Evolutionary conservation across 2,329 filamentous ascomycete genomes (phyloP).

Genomic region (Botrytis pseudocinerea): DNA sequence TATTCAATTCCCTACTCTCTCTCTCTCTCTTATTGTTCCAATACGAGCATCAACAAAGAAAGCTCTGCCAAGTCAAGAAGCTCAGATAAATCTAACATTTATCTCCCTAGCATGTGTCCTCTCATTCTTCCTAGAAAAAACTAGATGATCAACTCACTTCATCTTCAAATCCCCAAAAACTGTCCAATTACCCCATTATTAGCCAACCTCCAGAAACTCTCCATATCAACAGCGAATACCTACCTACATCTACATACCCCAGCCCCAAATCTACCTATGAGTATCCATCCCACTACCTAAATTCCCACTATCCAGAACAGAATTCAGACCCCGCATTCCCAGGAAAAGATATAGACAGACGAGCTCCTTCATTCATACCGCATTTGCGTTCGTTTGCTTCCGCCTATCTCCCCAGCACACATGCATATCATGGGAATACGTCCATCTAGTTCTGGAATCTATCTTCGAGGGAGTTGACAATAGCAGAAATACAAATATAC

Average conservation of each 20-base stretch:
- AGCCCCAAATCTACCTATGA: neutral
- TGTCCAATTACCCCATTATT: neutral
- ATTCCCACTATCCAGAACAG: neutral
- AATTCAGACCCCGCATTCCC: neutral
- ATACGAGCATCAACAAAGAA: too few species aligned
- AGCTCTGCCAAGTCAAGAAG: too few species aligned
- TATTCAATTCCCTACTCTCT: too few species aligned
- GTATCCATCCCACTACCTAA: neutral
- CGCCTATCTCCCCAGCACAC: too few species aligned
- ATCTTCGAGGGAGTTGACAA: neutral
- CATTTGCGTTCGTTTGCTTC: neutral
- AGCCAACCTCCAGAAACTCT: neutral
- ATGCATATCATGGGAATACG: too few species aligned
- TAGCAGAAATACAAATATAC: neutral
- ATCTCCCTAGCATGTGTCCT: too few species aligned
- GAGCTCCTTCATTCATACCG: neutral
- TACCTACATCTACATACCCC: neutral
- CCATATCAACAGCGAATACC: neutral
- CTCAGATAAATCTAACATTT: too few species aligned
- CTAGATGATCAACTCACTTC: too few species aligned
- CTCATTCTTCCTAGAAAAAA: too few species aligned
- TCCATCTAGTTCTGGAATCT: neutral
- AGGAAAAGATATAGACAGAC: neutral
- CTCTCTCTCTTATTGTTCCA: too few species aligned
- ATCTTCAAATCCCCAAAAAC: neutral